Percentiles rank a stretch among this genome's conserved stretches.
Conservation (phyloP, 345 rosid species). For the Populus euphratica region DNA sequence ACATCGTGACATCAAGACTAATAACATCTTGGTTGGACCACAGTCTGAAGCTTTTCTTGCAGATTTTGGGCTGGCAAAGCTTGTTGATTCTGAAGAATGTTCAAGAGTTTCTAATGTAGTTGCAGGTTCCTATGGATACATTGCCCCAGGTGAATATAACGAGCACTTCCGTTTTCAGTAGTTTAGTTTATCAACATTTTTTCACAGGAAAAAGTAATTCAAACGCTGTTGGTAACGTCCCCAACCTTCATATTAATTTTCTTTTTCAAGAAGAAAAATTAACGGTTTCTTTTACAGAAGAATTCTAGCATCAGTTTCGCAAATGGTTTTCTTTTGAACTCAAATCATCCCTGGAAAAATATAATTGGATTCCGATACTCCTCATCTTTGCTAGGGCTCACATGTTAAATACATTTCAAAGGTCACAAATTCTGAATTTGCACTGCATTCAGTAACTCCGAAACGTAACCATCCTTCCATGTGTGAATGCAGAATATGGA, state of each 20-base stretch:
- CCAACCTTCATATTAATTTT: not conserved
- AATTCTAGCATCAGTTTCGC: not conserved
- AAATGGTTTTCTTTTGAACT: not conserved
- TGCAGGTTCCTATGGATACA: constrained; percentile 78
- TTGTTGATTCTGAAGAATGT: constrained; percentile 44
- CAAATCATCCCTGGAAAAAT: not conserved
- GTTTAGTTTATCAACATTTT: not conserved
- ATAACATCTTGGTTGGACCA: constrained; percentile 66
- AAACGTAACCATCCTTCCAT: not conserved
- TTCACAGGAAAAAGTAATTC: not conserved
- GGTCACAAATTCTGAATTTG: not conserved
- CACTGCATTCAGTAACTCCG: not conserved
- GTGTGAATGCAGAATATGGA: constrained; percentile 51
- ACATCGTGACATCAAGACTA: constrained; percentile 69
- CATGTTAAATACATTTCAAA: not conserved
- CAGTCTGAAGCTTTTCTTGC: constrained; percentile 63
- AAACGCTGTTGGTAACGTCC: not conserved
- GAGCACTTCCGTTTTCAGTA: not conserved
- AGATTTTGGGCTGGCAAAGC: constrained; percentile 73
- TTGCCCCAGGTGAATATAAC: constrained; percentile 61
- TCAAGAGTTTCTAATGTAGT: constrained; percentile 43
- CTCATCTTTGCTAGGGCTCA: not conserved
- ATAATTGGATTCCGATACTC: not conserved
- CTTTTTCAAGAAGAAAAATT: not conserved
- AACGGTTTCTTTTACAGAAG: not conserved